Conservation (phyloP, 345 rosid species). For the Euphorbia pulcherrima region DNA sequence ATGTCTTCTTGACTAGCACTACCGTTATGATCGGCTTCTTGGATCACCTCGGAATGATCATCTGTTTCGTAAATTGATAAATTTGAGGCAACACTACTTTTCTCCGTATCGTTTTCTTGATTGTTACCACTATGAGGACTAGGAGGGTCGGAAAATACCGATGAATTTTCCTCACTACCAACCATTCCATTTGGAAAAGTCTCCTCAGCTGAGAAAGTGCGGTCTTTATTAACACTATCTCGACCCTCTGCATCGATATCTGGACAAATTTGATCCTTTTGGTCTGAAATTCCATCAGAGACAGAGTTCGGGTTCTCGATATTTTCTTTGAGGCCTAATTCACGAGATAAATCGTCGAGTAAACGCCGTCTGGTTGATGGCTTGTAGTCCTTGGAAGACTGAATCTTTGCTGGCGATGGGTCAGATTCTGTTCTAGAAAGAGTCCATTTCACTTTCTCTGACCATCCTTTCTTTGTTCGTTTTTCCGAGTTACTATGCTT, state of each 20-base stretch:
- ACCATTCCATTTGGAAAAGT: too few relatives aligned
- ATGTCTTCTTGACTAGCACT: conserved; percentile 37
- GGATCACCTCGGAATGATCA: conserved; percentile 30
- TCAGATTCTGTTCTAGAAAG: conserved; percentile 74
- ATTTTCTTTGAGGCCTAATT: conserved; percentile 52
- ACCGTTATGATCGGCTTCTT: conserved; percentile 39
- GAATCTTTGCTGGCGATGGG: conserved; percentile 45
- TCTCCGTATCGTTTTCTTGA: conserved; percentile 60
- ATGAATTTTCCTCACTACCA: too few relatives aligned
- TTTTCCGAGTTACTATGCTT: conserved; percentile 39
- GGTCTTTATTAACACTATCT: conserved; percentile 26
- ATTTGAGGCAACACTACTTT: conserved; percentile 61
- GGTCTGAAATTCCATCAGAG: too few relatives aligned
- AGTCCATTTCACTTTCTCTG: conserved; percentile 51
- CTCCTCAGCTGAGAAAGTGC: conserved; percentile 38
- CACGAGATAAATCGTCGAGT: conserved; percentile 65
- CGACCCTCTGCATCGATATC: conserved; percentile 32
- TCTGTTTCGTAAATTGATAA: conserved; percentile 42
- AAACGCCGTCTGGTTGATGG: conserved; percentile 54
- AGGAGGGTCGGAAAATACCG: too few relatives aligned
- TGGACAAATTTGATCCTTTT: conserved; percentile 19
- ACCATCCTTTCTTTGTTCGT: conserved; percentile 68
- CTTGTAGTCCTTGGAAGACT: conserved; percentile 28
- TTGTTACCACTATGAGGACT: conserved; percentile 41
- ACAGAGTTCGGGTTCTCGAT: conserved; percentile 29